Percentiles rank a stretch among this genome's conserved stretches.
phyloP scores from a whole-genome alignment of 441 rosid species.

The Pelargonium exstipulatum region DNA sequence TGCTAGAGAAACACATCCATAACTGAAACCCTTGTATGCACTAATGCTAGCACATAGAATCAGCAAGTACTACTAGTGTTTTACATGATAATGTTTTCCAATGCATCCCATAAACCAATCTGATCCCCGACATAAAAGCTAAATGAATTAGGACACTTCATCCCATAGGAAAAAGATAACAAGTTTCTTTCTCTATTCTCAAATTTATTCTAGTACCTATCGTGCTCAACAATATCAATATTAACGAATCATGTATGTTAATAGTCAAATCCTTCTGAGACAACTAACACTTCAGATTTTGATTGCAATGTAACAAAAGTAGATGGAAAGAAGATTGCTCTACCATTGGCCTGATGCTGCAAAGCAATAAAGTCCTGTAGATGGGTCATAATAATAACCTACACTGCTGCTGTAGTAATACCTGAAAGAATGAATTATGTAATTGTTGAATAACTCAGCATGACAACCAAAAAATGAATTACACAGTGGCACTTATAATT shows the following conservation, averaged over 20 bases:
- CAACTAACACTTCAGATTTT: background rate
- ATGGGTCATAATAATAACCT: constrained; percentile 86
- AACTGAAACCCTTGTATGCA: no score
- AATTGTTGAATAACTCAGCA: background rate
- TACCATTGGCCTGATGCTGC: constrained; percentile 91
- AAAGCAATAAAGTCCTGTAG: constrained; percentile 65
- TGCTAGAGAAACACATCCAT: no score
- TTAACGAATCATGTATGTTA: background rate
- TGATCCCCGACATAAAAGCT: background rate
- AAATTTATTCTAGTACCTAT: background rate
- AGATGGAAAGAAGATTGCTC: constrained; percentile 1
- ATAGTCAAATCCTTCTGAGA: background rate
- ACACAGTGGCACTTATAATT: background rate
- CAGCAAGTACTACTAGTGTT: no score
- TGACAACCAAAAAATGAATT: background rate
- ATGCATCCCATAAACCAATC: no score
- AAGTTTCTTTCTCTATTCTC: background rate
- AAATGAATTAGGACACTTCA: background rate
- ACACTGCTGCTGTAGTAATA: constrained; percentile 85
- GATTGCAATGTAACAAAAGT: background rate
- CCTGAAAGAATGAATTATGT: constrained; percentile 33
- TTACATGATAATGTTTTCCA: no score
- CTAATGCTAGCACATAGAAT: no score
- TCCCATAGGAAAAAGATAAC: background rate
- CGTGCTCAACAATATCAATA: background rate